A percentile compares a stretch with the other conserved stretches of the same genome.
Evolutionary conservation across 2,329 filamentous ascomycete species (phyloP).

Genomic region (Fusarium musae): DNA sequence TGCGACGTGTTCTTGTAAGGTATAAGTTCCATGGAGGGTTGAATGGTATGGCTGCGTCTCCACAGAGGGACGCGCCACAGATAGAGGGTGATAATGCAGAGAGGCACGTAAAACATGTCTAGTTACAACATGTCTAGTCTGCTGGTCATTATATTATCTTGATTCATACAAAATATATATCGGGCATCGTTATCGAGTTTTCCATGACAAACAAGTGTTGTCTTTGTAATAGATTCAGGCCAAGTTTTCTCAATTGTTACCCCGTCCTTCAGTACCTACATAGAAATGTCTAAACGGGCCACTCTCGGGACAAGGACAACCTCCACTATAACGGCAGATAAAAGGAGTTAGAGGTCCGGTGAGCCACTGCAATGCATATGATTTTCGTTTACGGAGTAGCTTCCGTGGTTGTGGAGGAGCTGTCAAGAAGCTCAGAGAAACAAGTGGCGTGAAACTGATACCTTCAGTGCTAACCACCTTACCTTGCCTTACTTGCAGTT

Average conservation of each 20-base stretch:
- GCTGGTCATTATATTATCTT: neutral
- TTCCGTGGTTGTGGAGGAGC: neutral
- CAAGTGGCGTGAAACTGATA: neutral
- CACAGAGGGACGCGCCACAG: conserved; percentile 6
- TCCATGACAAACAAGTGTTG: neutral
- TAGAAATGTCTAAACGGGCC: neutral
- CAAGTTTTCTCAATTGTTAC: neutral
- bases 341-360: conserved; percentile 14
- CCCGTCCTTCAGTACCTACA: neutral
- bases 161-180: neutral
- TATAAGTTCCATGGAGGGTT: neutral
- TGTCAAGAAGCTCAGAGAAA: neutral
- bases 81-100: neutral
- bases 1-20: neutral
- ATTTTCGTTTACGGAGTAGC: neutral
- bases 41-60: conserved; percentile 5
- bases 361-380: neutral
- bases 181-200: neutral
- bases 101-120: neutral
- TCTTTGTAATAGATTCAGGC: neutral
- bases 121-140: neutral
- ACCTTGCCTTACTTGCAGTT: neutral
- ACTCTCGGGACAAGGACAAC: neutral
- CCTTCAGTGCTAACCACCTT: neutral
- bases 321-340: conserved; percentile 1